phyloP scores from a whole-genome alignment of 805 yeast genomes.

The Pichia cephalocereana region DNA sequence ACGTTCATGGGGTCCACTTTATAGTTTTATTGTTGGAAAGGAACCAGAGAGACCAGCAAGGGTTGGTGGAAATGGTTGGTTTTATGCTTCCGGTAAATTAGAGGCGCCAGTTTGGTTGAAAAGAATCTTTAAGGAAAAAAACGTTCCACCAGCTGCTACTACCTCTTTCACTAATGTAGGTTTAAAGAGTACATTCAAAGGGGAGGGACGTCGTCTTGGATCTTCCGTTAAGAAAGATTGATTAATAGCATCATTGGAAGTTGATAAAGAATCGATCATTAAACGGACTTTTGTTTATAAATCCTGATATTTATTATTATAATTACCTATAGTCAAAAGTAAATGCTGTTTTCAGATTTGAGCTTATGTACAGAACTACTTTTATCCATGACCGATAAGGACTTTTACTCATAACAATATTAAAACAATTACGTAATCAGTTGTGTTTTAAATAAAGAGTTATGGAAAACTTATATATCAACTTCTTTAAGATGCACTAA shows the following conservation, averaged over 20 bases:
- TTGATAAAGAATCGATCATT: too few relatives aligned
- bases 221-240: neutral
- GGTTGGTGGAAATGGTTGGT: slow-evolving; percentile 23
- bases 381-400: too few relatives aligned
- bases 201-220: neutral
- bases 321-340: too few relatives aligned
- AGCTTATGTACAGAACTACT: too few relatives aligned
- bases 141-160: neutral
- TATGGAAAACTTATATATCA: too few relatives aligned
- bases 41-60: slow-evolving; percentile 21
- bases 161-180: neutral
- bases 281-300: too few relatives aligned
- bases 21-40: slow-evolving; percentile 24
- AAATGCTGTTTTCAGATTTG: too few relatives aligned
- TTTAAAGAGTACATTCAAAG: neutral
- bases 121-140: slow-evolving; percentile 4
- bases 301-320: too few relatives aligned
- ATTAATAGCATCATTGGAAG: neutral
- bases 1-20: slow-evolving; percentile 39
- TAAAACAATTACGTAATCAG: too few relatives aligned
- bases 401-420: too few relatives aligned
- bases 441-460: too few relatives aligned
- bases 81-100: slow-evolving; percentile 44
- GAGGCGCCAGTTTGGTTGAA: slow-evolving; percentile 45
- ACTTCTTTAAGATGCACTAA: too few relatives aligned